Conservation (phyloP, 73 alveolate genomes). For the Effrenium voratum region DNA sequence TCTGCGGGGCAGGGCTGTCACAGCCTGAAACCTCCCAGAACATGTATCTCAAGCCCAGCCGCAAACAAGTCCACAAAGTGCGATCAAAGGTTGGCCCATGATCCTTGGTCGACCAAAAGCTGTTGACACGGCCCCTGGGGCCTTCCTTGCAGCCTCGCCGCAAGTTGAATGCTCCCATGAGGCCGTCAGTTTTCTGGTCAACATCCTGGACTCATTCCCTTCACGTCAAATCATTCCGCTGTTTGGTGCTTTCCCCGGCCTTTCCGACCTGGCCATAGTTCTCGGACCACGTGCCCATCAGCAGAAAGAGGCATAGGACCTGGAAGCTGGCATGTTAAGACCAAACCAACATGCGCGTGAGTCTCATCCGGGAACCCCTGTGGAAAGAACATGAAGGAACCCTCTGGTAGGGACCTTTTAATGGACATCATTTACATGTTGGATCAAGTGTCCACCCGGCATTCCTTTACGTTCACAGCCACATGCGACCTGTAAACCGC, state of each 20-base stretch:
- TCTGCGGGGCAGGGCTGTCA: not conserved
- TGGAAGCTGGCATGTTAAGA: no score
- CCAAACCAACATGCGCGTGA: no score
- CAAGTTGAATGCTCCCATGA: constrained; percentile 60
- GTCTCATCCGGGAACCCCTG: not conserved
- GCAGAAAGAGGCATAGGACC: constrained; percentile 27
- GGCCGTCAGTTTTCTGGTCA: constrained; percentile 28
- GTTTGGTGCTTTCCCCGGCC: not conserved
- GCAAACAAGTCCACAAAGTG: constrained; percentile 59
- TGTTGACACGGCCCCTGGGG: not conserved
- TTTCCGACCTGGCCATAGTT: constrained; percentile 56
- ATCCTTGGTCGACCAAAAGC: not conserved
- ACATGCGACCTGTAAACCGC: not conserved
- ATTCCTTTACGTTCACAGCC: no score
- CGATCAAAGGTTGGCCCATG: constrained; percentile 54
- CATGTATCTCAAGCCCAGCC: not conserved
- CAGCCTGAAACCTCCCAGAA: not conserved
- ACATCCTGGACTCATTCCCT: not conserved
- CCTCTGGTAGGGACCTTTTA: not conserved
- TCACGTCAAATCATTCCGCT: not conserved
- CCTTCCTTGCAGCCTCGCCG: not conserved
- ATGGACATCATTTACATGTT: not conserved
- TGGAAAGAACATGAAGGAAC: not conserved
- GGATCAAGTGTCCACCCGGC: no score
- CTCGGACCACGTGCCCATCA: constrained; percentile 60